Percentiles rank a stretch among this genome's conserved stretches.
These are phyloP conservation scores for Kwoniella shandongensis DNA, from an alignment of 768 basidiomycete species.

Conservation along the genomic window DNA sequence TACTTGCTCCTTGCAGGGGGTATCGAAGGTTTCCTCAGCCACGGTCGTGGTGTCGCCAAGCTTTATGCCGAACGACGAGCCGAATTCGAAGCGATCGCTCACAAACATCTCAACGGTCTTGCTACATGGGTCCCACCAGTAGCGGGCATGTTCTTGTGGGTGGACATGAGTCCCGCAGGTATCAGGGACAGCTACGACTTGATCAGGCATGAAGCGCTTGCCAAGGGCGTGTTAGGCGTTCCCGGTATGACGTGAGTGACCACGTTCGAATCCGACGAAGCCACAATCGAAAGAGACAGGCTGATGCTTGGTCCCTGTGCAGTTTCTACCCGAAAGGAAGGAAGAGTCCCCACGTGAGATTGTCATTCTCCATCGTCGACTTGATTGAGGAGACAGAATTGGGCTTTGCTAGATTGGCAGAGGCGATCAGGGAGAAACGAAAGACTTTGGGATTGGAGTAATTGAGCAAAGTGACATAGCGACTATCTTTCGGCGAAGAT, in stretches of 20 bases:
- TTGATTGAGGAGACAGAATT: slow-evolving; percentile 65
- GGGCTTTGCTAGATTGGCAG: slow-evolving; percentile 65
- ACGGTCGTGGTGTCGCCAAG: slow-evolving; percentile 66
- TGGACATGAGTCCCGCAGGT: slow-evolving; percentile 46
- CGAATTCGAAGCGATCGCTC: slow-evolving; percentile 76
- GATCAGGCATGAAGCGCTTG: slow-evolving; percentile 72
- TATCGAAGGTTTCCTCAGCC: slow-evolving; percentile 68
- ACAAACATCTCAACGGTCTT: slow-evolving; percentile 71
- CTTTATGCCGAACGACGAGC: slow-evolving; percentile 57
- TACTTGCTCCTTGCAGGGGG: slow-evolving; percentile 67
- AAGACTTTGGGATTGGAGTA: slow-evolving; percentile 26
- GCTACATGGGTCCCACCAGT: slow-evolving; percentile 57
- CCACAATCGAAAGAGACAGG: background rate
- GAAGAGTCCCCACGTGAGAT: slow-evolving; percentile 73
- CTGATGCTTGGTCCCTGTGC: slow-evolving; percentile 28
- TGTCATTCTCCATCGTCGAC: slow-evolving; percentile 66
- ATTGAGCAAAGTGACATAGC: too few species aligned
- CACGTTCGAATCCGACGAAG: background rate
- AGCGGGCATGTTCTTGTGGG: slow-evolving; percentile 77
- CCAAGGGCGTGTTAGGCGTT: slow-evolving; percentile 81
- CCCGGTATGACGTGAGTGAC: slow-evolving; percentile 61
- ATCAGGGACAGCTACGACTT: slow-evolving; percentile 69
- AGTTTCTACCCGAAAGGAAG: slow-evolving; percentile 73
- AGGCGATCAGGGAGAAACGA: slow-evolving; percentile 53
- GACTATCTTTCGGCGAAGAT: too few species aligned